Conservation (phyloP, 2,329 filamentous ascomycete species). For the Trichothecium roseum region DNA sequence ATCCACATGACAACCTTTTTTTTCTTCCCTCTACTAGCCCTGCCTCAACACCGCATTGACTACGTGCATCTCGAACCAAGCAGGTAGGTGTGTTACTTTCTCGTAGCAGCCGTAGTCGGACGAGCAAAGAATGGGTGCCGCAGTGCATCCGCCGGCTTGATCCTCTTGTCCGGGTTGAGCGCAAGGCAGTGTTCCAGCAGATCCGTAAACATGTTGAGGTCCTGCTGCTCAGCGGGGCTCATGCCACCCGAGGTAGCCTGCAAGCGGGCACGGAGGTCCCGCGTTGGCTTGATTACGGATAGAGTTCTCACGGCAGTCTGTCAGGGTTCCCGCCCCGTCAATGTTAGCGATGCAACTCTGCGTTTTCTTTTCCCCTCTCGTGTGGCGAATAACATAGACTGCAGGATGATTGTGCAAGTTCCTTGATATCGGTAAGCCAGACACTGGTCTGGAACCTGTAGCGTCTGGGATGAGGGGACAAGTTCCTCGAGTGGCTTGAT, state of each 20-base stretch:
- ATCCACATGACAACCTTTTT: too few species aligned
- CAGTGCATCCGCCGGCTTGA: conserved; percentile 76
- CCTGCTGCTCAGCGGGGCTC: conserved; percentile 62
- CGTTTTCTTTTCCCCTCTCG: too few species aligned
- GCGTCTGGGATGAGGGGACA: too few species aligned
- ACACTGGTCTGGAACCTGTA: too few species aligned
- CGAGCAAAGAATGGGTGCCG: conserved; percentile 75
- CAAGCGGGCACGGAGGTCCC: conserved; percentile 74
- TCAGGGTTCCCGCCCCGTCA: neutral
- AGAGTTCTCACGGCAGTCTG: conserved; percentile 60
- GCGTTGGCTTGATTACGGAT: conserved; percentile 61
- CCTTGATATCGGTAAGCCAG: too few species aligned
- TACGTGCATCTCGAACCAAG: too few species aligned
- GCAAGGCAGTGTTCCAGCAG: conserved; percentile 79
- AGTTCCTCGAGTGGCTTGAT: too few species aligned
- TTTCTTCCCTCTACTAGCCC: too few species aligned
- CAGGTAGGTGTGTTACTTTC: conserved; percentile 1
- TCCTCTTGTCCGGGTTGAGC: conserved; percentile 85
- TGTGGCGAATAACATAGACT: too few species aligned
- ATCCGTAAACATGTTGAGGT: conserved; percentile 76
- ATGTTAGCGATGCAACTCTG: too few species aligned
- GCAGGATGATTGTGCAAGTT: too few species aligned
- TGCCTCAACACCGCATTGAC: too few species aligned
- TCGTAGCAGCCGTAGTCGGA: neutral
- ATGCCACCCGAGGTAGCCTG: conserved; percentile 64